Conservation (phyloP, 2,329 filamentous ascomycete genomes). For the Xylariaceae sp. region DNA sequence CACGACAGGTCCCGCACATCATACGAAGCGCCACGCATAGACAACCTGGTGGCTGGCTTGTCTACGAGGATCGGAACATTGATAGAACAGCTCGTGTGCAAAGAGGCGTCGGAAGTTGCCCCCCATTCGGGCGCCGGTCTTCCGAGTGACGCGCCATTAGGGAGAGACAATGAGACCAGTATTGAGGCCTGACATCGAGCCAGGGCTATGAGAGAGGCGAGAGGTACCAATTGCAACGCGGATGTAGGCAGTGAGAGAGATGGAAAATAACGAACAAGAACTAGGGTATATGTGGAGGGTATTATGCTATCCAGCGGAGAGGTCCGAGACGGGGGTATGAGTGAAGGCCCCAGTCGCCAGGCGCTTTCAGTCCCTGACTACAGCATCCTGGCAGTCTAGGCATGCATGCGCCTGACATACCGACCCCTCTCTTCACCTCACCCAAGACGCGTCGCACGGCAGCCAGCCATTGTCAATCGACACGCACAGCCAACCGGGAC, state of each 20-base stretch:
- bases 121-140: background rate
- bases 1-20: background rate
- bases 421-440: constrained; percentile 1
- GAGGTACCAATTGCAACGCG: background rate
- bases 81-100: background rate
- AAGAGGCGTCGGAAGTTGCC: background rate
- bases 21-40: background rate
- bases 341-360: background rate
- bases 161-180: background rate
- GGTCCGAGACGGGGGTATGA: background rate
- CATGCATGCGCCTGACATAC: constrained; percentile 13
- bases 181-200: background rate
- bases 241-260: background rate
- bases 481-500: constrained; percentile 19
- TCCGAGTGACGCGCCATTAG: background rate
- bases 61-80: background rate
- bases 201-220: background rate
- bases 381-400: constrained; percentile 2
- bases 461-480: constrained; percentile 21
- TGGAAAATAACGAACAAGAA: background rate
- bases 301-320: background rate
- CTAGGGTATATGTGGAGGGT: background rate
- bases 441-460: constrained; percentile 21
- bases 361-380: background rate
- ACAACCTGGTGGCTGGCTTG: background rate